Conservation (phyloP, 2,329 filamentous ascomycete species). For the Helminthosporium solani region DNA sequence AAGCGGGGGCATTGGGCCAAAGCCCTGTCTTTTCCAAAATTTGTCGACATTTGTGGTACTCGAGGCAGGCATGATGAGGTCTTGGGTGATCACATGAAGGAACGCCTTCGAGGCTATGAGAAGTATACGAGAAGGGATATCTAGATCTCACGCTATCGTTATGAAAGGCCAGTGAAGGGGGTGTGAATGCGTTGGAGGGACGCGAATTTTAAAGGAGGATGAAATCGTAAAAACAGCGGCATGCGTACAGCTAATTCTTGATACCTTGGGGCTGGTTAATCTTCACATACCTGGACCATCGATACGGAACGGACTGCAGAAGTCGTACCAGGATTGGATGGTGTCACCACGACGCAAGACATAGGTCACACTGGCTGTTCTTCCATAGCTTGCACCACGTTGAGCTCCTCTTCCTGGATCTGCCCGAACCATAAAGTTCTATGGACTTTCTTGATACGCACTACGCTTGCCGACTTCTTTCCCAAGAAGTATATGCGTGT, state of each 20-base stretch:
- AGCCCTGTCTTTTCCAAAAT: slow-evolving; percentile 15
- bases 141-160: slow-evolving; percentile 6
- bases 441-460: neutral
- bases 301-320: slow-evolving; percentile 9
- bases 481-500: neutral
- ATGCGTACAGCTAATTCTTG: slow-evolving; percentile 4
- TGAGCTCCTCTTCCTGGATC: neutral
- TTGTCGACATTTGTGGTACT: slow-evolving; percentile 6
- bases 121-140: neutral
- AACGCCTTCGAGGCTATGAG: neutral
- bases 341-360: slow-evolving; percentile 7
- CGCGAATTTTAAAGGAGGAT: neutral
- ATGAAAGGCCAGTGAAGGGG: slow-evolving; percentile 3
- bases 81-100: neutral
- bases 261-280: slow-evolving; percentile 9
- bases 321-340: slow-evolving; percentile 13
- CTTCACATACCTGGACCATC: slow-evolving; percentile 6
- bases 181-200: neutral
- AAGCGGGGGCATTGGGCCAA: slow-evolving; percentile 6
- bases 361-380: slow-evolving; percentile 8
- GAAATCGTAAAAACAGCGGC: slow-evolving; percentile 4
- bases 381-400: slow-evolving; percentile 10
- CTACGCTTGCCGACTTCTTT: neutral
- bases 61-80: neutral
- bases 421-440: neutral